A percentile compares a stretch with the other conserved stretches of the same genome.
Evolutionary conservation across 2,329 filamentous ascomycete genomes (phyloP).

Genomic region (Purpureocillium lavendulum): DNA sequence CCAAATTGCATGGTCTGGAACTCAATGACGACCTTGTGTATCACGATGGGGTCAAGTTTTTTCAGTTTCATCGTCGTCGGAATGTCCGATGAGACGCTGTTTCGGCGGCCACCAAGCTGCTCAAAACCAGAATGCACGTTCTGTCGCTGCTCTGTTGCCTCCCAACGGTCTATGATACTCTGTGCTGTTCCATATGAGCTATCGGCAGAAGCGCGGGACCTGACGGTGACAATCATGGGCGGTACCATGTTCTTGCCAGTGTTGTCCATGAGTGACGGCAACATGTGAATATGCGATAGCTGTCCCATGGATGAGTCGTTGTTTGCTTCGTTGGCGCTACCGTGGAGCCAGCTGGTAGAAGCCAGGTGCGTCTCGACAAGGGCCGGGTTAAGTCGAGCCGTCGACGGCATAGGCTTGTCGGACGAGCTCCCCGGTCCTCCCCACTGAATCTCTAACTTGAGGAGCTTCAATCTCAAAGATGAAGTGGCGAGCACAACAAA

Average conservation of each 20-base stretch:
- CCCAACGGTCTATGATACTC: constrained; percentile 78
- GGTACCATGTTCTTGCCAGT: constrained; percentile 45
- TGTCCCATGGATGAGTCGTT: constrained; percentile 46
- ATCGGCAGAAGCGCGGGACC: constrained; percentile 50
- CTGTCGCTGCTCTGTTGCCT: constrained; percentile 61
- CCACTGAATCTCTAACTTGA: constrained; percentile 70
- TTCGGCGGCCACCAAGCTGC: constrained; percentile 58
- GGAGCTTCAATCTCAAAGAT: constrained; percentile 64
- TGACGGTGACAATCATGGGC: constrained; percentile 64
- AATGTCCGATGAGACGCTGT: constrained; percentile 31
- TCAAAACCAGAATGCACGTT: constrained; percentile 69
- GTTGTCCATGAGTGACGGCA: constrained; percentile 57
- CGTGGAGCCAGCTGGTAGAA: constrained; percentile 47
- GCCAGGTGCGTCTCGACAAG: constrained; percentile 49
- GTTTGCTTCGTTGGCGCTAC: constrained; percentile 31
- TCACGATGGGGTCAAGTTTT: constrained; percentile 58
- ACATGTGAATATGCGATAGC: constrained; percentile 66
- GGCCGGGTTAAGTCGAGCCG: constrained; percentile 39
- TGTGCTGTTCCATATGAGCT: constrained; percentile 54
- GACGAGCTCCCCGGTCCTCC: constrained; percentile 41
- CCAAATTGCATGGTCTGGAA: constrained; percentile 63
- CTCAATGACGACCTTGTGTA: constrained; percentile 63
- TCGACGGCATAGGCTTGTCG: constrained; percentile 42
- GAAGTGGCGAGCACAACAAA: constrained; percentile 60
- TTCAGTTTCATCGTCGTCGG: constrained; percentile 37